Percentiles rank a stretch among this genome's conserved stretches.
phyloP scores from a whole-genome alignment of 495 filamentous ascomycete species.

The Tuber borchii region DNA sequence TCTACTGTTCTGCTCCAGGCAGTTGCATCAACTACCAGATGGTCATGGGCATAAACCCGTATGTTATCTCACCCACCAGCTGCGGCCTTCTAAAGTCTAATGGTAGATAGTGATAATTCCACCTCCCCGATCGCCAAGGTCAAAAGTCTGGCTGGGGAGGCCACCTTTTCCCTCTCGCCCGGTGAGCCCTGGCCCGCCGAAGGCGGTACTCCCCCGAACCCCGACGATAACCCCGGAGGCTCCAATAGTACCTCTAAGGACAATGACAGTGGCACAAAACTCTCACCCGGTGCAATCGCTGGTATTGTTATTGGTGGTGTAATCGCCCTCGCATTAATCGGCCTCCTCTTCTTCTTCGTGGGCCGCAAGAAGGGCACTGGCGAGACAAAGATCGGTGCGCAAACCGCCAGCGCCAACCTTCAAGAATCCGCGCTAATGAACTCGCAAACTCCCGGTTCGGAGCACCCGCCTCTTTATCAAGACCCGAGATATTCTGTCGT shows the following conservation, averaged over 20 bases:
- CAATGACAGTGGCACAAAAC: slow-evolving; percentile 12
- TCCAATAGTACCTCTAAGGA: background rate
- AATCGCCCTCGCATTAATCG: slow-evolving; percentile 42
- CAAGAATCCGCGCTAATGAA: slow-evolving; percentile 14
- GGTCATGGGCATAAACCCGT: slow-evolving; percentile 48
- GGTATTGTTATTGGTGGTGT: slow-evolving; percentile 48
- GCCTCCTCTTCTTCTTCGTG: slow-evolving; percentile 45
- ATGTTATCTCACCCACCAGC: slow-evolving; percentile 3
- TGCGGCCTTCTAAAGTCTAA: slow-evolving; percentile 8
- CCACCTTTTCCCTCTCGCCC: slow-evolving; percentile 45
- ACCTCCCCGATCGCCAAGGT: slow-evolving; percentile 39
- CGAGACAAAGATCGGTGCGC: slow-evolving; percentile 34
- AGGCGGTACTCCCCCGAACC: background rate
- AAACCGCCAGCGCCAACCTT: slow-evolving; percentile 5
- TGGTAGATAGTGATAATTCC: slow-evolving; percentile 28
- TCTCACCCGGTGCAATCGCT: slow-evolving; percentile 47
- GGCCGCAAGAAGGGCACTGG: slow-evolving; percentile 35
- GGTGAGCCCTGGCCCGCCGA: slow-evolving; percentile 45
- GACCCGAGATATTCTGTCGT: slow-evolving; percentile 27
- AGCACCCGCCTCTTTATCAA: slow-evolving; percentile 32
- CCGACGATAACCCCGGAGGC: slow-evolving; percentile 2
- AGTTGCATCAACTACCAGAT: slow-evolving; percentile 47
- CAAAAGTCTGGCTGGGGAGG: slow-evolving; percentile 32
- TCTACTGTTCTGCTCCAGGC: slow-evolving; percentile 48
- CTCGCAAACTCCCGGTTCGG: background rate